Evolutionary conservation across 2,329 filamentous ascomycete genomes (phyloP).

Genomic region (Lasiodiplodia citricola): DNA sequence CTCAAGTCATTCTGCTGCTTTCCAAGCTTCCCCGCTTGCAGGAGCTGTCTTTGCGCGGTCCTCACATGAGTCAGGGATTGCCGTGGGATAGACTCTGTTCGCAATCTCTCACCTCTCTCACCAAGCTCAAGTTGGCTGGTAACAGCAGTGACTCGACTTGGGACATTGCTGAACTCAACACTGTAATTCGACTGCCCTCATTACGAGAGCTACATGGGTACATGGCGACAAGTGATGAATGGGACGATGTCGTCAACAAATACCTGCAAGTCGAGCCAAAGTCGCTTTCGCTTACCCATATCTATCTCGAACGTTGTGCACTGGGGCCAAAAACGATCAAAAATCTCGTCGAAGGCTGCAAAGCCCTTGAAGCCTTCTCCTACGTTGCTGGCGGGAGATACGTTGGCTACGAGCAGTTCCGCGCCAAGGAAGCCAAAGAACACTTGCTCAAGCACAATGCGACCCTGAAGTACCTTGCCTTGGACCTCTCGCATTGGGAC

Average conservation of each 20-base stretch:
- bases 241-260: neutral
- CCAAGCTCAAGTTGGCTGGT: constrained; percentile 3
- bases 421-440: constrained; percentile 10
- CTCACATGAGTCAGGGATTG: neutral
- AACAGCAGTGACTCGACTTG: neutral
- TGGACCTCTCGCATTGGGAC: constrained; percentile 19
- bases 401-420: constrained; percentile 11
- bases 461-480: constrained; percentile 17
- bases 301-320: constrained; percentile 12
- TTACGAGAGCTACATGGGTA: constrained; percentile 17
- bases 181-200: constrained; percentile 5
- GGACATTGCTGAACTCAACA: neutral
- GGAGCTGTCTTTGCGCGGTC: constrained; percentile 1
- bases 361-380: constrained; percentile 17
- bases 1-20: constrained; percentile 18
- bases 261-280: neutral
- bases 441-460: constrained; percentile 8
- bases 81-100: constrained; percentile 2
- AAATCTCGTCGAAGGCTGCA: constrained; percentile 7
- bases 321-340: constrained; percentile 3
- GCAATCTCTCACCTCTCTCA: neutral
- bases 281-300: constrained; percentile 17
- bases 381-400: constrained; percentile 1
- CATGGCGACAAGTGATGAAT: neutral
- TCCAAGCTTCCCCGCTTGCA: constrained; percentile 14